Base-by-base conservation (phyloP, 2,329 filamentous ascomycete genomes). In the Talaromyces sp. region DNA sequence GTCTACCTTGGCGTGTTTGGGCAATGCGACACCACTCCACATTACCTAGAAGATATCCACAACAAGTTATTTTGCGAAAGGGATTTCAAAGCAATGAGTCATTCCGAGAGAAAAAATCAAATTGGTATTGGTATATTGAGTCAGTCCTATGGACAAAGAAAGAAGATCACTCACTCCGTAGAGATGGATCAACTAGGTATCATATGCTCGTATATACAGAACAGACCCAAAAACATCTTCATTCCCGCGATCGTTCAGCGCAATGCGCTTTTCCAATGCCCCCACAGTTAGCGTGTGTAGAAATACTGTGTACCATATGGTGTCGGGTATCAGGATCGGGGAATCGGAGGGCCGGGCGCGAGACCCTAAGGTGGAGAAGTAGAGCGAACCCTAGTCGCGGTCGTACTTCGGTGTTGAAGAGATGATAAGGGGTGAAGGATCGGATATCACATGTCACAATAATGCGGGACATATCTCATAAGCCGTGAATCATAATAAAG, bases 401-500 rank as follows among this genome's bases (percentile, higher is more conserved):
- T 16, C 11, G 14, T 30, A 17, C 40, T 44, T 32, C 17, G 16
- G 41, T 35, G 30, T 20, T n/a, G 24, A 27, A 27, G 24, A 29
- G 22, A 19, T 33, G 14, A 33, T 27, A 27, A 39, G 5, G 10
- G 39, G 24, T 41, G 40, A 24, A 36, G 48, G 37, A n/a, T n/a
- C 36, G 47, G 22, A 52, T 57, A 54, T 56, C 32, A 47, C 36
- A 24, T 43, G 36, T 55, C 36, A 42, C 49, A 50, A 37, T 32
- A 33, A 41, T 19, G 14, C n/a, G 37, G 24, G 19, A 43, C 51
- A 39, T 61, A 52, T 57, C 50, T 57, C 58, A 35, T 57, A 53
- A 62, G 41, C 27, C 61, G 49, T 62, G 39, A 61, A 40, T 61
- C 61, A 56, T 56, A 17, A 19, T 24, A 39, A 40, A 17, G 8